Base-by-base conservation (phyloP, 768 basidiomycete species). In the Lactarius trivialis region DNA sequence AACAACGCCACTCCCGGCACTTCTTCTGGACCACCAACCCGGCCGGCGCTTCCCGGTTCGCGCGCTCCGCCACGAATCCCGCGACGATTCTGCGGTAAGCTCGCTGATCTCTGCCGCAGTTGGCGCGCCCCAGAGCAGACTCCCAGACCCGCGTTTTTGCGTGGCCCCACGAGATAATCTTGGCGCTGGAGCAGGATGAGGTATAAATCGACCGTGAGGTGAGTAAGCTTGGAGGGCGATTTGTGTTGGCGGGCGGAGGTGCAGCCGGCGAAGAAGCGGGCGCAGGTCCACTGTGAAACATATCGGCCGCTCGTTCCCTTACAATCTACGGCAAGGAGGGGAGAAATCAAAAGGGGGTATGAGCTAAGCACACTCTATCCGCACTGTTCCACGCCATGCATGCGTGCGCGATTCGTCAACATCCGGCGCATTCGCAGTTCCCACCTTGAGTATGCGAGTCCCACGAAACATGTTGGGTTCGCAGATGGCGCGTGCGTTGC, bases 61-160 rank as follows among this genome's bases (percentile, higher is more conserved):
- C 57, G 15, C 70, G 69, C 49, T 76, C 80, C 39, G 82, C 79
- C 88, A 93, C 91, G 68, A 94, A 89, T 68, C 89, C 85, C 2
- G 85, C 85, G 2, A 96, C 78, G 68, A 96, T n/a, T 96, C 58
- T 74, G 75, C 1, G 85, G 89, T 8, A 94, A 76, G 14, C 73
- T 98, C 95, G 1, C 91, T 87, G 4, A 97, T 82, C 73, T 98
- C 95, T 34, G 82, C 82, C 41, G 87, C 81, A 2, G 93, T 85
- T 32, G 91, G 80, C 30, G 80, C 76, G 3, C 93, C 94, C 94
- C 94, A 98, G 19, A 84, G 81, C 92, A n/a, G 90, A 93, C 69
- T 93, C 90, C 63, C 78, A 82, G 17, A 75, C 51, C 79, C 81
- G 24, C 84, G 82, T 66, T 87, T 88, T 0, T 59, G 63, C 3